Conservation (phyloP, 768 basidiomycete species). For the Mycena floridula region DNA sequence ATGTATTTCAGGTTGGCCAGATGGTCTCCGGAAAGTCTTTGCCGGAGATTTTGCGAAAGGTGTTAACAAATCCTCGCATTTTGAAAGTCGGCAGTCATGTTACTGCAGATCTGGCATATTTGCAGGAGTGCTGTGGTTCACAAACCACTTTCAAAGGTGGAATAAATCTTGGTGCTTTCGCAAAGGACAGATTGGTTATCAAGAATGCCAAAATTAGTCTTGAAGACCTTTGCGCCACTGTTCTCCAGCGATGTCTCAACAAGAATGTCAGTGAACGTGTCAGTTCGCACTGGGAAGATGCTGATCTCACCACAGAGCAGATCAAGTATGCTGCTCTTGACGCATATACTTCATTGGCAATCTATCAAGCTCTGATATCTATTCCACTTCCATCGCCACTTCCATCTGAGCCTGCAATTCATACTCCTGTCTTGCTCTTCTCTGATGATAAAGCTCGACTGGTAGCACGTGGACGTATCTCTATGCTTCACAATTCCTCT, state of each 20-base stretch:
- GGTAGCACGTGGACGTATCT: not conserved
- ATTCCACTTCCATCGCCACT: conserved; percentile 4
- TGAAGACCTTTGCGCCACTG: conserved; percentile 3
- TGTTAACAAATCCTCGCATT: conserved; percentile 1
- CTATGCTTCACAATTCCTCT: not conserved
- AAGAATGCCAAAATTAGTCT: conserved; percentile 4
- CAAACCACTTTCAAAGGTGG: conserved; percentile 3
- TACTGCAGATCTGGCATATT: conserved; percentile 4
- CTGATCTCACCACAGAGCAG: conserved; percentile 2
- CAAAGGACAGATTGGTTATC: conserved; percentile 5
- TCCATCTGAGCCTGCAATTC: too few relatives aligned
- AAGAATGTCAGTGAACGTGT: conserved; percentile 4
- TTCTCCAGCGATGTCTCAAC: conserved; percentile 4
- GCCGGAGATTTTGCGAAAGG: too few relatives aligned
- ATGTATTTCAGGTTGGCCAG: not conserved
- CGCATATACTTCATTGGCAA: conserved; percentile 2
- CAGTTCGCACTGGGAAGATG: conserved; percentile 6
- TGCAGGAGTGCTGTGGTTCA: conserved; percentile 1
- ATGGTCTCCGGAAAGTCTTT: too few relatives aligned
- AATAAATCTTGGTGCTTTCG: conserved; percentile 3
- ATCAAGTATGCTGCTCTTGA: conserved; percentile 5
- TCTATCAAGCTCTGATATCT: conserved; percentile 3
- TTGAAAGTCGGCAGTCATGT: conserved; percentile 7
- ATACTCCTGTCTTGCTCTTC: not conserved
- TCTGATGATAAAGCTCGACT: not conserved